Base-by-base conservation (phyloP, 2,329 filamentous ascomycete species). In the Fusarium praegraminearum region DNA sequence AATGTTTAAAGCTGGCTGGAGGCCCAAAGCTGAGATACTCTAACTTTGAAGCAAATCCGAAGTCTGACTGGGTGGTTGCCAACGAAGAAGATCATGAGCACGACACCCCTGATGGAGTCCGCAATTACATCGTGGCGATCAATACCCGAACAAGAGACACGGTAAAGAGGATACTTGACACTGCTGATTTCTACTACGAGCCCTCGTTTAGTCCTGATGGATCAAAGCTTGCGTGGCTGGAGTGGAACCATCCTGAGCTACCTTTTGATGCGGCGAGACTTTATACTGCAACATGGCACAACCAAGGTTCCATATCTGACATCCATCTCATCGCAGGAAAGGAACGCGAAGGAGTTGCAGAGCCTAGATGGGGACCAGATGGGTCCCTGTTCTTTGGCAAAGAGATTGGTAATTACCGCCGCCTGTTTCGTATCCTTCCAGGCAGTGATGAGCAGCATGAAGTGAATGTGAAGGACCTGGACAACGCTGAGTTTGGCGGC, bases 211-310 rank as follows among this genome's bases (percentile, higher is more conserved):
- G 80, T 62, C 79, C 76, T 1, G 81, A 85, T 63, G 83, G 84
- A 2, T 78, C 74, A 9, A 80, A 79, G 51, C 67, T 87, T 28
- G 80, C 76, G n/a, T 88, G 86, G 85, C 77, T 85, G 15, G 82
- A 87, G 62, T 88, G 86, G 86, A 77, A 83, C 20, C 84, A 87
- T 66, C 86, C 85, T 0, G 80, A 84, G 50, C 81, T 88, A 76
- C 84, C 84, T 0, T 88, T 85, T 78, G 82, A 81, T 2, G 81
- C 81, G 1, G 81, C 80, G 3, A 79, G 82, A 57, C 72, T 87
- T 2, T 81, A 80, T 69, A 70, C 79, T 46, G 84, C 82, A 0
- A 77, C 81, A 10, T 87, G 83, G 80, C 47, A 76, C 15, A 53
- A 53, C 1, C 78, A 77, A 16, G 49, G 49, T 0, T 71, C 72